A percentile compares a stretch with the other conserved stretches of the same genome.
phyloP scores from a whole-genome alignment of 768 basidiomycete genomes.

The Nevesoporus exiguus region DNA sequence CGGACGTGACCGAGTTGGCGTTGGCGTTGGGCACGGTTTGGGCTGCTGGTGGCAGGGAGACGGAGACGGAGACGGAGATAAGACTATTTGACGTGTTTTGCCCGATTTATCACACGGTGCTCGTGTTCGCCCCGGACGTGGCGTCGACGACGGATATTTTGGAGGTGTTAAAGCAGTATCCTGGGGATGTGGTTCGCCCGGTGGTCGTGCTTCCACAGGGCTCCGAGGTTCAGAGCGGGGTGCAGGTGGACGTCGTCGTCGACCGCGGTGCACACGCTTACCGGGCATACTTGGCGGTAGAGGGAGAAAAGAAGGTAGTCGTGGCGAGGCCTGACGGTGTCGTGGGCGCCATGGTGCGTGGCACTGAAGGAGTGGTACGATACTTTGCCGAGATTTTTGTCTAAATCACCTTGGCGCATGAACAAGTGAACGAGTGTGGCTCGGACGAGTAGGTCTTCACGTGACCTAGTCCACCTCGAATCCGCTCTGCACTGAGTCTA shows the following conservation, averaged over 20 bases:
- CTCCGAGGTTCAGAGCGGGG: background rate
- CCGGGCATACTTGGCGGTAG: conserved; percentile 34
- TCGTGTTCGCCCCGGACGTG: conserved; percentile 25
- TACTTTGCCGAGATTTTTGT: conserved; percentile 20
- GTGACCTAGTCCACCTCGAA: too few relatives aligned
- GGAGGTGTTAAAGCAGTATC: conserved; percentile 5
- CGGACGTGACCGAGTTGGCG: conserved; percentile 38
- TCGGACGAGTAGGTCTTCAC: too few relatives aligned
- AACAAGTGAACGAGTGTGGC: too few relatives aligned
- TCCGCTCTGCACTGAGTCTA: too few relatives aligned
- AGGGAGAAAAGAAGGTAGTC: conserved; percentile 32
- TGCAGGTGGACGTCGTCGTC: conserved; percentile 33
- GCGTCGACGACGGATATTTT: conserved; percentile 5
- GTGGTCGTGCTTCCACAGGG: conserved; percentile 15
- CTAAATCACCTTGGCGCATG: too few relatives aligned
- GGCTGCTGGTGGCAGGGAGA: background rate
- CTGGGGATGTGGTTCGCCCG: conserved; percentile 1
- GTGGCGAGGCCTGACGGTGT: conserved; percentile 45
- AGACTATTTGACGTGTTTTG: conserved; percentile 28
- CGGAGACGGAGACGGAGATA: conserved; percentile 6
- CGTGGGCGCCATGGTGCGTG: conserved; percentile 33
- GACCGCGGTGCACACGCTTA: conserved; percentile 40
- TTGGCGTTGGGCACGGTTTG: too few relatives aligned
- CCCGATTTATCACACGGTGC: conserved; percentile 25
- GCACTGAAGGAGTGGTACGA: conserved; percentile 10